Percentiles rank a stretch among this genome's conserved stretches.
Evolutionary conservation across 768 basidiomycete genomes (phyloP).

Genomic region (Rhizopogon sp.): DNA sequence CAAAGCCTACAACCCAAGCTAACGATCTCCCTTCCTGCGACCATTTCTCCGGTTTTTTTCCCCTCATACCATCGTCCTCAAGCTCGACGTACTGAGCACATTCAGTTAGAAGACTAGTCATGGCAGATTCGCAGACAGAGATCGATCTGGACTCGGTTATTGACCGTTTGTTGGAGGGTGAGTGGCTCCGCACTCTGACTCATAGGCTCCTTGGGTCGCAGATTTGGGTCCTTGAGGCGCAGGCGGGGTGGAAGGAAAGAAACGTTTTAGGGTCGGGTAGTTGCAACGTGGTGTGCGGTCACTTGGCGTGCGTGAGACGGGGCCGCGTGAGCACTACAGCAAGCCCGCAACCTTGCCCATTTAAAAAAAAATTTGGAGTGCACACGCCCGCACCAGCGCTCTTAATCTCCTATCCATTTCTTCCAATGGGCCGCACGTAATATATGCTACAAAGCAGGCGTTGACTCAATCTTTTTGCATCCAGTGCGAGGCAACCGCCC

Average conservation of each 20-base stretch:
- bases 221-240: background rate
- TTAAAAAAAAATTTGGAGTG: conserved; percentile 5
- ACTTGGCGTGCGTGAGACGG: background rate
- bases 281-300: background rate
- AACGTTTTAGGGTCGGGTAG: background rate
- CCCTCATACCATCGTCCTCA: conserved; percentile 14
- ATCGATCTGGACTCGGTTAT: conserved; percentile 99
- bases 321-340: conserved; percentile 2
- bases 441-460: background rate
- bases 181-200: conserved; percentile 33
- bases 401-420: background rate
- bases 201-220: conserved; percentile 2
- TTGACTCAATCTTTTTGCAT: conserved; percentile 11
- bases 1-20: conserved; percentile 12
- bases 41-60: conserved; percentile 19
- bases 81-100: conserved; percentile 10
- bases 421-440: background rate
- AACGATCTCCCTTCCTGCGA: conserved; percentile 15
- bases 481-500: conserved; percentile 97
- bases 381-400: background rate
- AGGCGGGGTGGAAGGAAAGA: background rate
- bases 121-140: conserved; percentile 83
- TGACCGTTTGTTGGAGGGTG: conserved; percentile 96
- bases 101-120: conserved; percentile 23
- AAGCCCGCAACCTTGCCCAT: background rate